A percentile compares a stretch with the other conserved stretches of the same genome.
These are phyloP conservation scores for Casuarina equisetifolia DNA, from an alignment of 306 rosid species.

Conservation along the genomic window DNA sequence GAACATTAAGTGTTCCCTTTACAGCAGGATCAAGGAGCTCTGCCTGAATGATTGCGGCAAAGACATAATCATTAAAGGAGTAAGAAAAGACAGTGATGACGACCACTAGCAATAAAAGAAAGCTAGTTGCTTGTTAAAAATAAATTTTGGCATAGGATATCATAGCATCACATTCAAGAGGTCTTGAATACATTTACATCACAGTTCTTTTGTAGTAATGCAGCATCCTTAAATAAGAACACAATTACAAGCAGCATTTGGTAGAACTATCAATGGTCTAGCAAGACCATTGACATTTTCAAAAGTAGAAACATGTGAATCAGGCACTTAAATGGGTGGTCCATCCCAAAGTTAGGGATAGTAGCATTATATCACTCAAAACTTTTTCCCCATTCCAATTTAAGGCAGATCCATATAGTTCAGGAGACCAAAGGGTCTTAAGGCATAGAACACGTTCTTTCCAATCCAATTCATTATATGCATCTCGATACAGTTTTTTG, in stretches of 20 bases:
- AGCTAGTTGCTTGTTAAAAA: background rate
- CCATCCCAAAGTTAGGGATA: background rate
- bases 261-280: no score
- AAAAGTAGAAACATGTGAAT: background rate
- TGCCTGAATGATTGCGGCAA: conserved; percentile 32
- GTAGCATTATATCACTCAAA: background rate
- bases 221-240: background rate
- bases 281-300: background rate
- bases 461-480: background rate
- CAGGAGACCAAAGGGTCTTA: background rate
- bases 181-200: background rate
- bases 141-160: background rate
- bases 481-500: background rate
- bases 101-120: background rate
- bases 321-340: background rate
- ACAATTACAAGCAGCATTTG: background rate
- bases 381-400: background rate
- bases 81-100: no score
- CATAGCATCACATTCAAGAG: background rate
- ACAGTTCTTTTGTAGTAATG: background rate
- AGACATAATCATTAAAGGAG: background rate
- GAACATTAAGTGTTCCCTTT: conserved; percentile 63
- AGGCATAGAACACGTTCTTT: background rate
- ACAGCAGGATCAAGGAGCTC: conserved; percentile 58
- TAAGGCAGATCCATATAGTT: background rate